phyloP scores from a whole-genome alignment of 768 basidiomycete species.

The Mycena chlorophos region DNA sequence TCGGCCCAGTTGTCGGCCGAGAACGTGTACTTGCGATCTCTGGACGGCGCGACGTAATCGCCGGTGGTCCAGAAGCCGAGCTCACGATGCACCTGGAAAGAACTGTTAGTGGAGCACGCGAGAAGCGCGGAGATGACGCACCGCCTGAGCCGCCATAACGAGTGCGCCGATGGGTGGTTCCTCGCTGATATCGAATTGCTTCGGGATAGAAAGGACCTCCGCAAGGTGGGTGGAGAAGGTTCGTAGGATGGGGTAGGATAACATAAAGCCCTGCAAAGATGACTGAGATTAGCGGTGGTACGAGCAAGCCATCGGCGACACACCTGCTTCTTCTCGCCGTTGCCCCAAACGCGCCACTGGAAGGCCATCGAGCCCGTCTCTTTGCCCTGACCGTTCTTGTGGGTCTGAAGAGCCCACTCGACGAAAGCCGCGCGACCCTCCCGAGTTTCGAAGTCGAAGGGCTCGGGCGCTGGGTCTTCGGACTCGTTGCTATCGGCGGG shows the following conservation, averaged over 20 bases:
- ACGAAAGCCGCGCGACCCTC: neutral
- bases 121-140: neutral
- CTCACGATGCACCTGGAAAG: slow-evolving; percentile 1
- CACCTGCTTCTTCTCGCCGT: neutral
- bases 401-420: neutral
- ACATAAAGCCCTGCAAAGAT: neutral
- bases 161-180: neutral
- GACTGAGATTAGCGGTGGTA: neutral
- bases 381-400: neutral
- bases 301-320: neutral
- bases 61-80: neutral
- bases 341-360: neutral
- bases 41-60: neutral
- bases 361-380: neutral
- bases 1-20: slow-evolving; percentile 8
- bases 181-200: neutral
- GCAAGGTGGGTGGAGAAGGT: neutral
- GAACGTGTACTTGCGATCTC: neutral
- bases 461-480: neutral
- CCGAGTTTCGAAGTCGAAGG: neutral
- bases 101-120: neutral
- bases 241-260: neutral
- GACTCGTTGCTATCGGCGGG: neutral
- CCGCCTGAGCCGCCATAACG: neutral
- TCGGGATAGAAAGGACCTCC: neutral